Evolutionary conservation across 345 rosid species (phyloP), one percentile per base, ranked within the genome.

Genomic region (Psidium guajava): DNA sequence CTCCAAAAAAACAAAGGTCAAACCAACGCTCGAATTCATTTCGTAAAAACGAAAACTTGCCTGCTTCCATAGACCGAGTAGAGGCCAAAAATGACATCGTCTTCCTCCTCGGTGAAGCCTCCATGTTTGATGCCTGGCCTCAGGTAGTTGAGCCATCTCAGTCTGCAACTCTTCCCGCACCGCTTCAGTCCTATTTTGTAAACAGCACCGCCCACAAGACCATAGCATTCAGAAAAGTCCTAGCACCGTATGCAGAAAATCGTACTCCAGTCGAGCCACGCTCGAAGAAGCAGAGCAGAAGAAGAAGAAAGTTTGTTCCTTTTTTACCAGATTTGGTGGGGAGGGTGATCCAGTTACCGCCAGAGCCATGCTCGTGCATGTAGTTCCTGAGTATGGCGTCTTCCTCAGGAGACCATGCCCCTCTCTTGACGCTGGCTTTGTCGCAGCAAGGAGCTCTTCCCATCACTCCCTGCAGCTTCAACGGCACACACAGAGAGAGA

Each of bases 71-170:
- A 87, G 87, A 84, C 88, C 61, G 53, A 83, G 88, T 91, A 91
- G 86, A 94, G 93, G 82, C 87, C 85, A 88, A 91, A 91, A 32
- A 95, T 95, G 88, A 88, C 88, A 85, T 81, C 85, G 42, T 95
- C 95, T 91, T 95, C 98, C 83, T 93, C 95, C 51, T 92, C 91
- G 5, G 95, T 86, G 88, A 93, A 95, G 55, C 93, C 92, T 77
- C 98, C 96, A 86, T 89, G 98, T 85, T 92, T 95, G 83, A 95
- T 90, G 87, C 90, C 89, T 58, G 98, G 98, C 86, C 95, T 90
- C 53, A 95, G 88, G 89, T 95, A 95, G 85, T 95, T 95, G n/a
- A 95, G 91, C 98, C 98, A 95, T 85, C 98, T 91, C 51, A 95
- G 88, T 16, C 98, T 90, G 85, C 98, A 95, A 74, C 98, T 95